Conservation (phyloP, 2,329 filamentous ascomycete genomes). For the Hypoxylon sp. region DNA sequence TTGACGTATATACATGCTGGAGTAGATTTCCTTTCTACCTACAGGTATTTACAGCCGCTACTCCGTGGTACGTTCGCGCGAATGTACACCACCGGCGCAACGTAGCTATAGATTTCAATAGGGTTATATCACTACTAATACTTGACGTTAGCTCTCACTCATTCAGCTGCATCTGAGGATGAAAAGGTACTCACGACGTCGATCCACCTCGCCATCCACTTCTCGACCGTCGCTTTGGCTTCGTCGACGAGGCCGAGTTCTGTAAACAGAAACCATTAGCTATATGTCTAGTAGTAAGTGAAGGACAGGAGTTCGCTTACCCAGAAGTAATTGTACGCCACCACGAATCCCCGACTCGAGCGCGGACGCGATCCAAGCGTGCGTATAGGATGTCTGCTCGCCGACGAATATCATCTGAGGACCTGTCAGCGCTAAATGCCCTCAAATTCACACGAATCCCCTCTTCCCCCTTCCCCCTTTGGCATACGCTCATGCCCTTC, state of each 20-base stretch:
- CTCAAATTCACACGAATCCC: too few species aligned
- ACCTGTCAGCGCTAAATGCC: background rate
- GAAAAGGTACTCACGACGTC: slow-evolving; percentile 53
- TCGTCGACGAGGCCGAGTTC: slow-evolving; percentile 77
- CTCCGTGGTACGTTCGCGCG: background rate
- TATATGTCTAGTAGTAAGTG: background rate
- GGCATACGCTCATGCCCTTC: too few species aligned
- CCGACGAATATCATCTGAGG: slow-evolving; percentile 73
- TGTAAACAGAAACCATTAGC: slow-evolving; percentile 30
- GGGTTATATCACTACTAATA: slow-evolving; percentile 2
- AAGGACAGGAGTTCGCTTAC: slow-evolving; percentile 49
- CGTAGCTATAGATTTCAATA: background rate
- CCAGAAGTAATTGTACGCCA: slow-evolving; percentile 72
- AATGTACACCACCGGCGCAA: background rate
- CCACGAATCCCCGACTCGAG: slow-evolving; percentile 76
- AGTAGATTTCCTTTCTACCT: background rate
- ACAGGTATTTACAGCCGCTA: background rate
- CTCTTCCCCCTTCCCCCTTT: too few species aligned
- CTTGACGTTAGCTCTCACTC: slow-evolving; percentile 4
- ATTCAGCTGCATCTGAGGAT: background rate
- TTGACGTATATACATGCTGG: background rate
- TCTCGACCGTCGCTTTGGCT: slow-evolving; percentile 72
- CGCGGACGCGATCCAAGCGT: slow-evolving; percentile 77
- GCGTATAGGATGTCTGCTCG: slow-evolving; percentile 79
- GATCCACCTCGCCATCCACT: slow-evolving; percentile 79